These are phyloP conservation scores for Herpotrichia juniperi DNA, from an alignment of 2,329 filamentous ascomycete genomes.

Conservation along the genomic window DNA sequence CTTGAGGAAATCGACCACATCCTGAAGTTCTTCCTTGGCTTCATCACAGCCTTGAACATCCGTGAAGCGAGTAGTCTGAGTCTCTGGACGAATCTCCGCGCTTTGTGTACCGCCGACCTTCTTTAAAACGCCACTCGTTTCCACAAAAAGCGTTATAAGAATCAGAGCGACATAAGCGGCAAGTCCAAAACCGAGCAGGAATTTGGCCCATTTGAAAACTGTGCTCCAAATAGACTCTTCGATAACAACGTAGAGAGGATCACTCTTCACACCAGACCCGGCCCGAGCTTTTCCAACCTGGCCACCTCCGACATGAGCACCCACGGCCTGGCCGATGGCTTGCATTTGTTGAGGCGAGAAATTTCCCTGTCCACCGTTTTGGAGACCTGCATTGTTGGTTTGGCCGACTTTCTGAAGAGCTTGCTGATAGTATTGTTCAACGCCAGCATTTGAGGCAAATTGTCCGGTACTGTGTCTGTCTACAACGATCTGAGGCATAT, in stretches of 20 bases:
- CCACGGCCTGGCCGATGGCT: slow-evolving; percentile 81
- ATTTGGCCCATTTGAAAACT: slow-evolving; percentile 92
- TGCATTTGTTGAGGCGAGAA: slow-evolving; percentile 70
- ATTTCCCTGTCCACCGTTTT: slow-evolving; percentile 26
- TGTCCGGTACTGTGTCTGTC: slow-evolving; percentile 87
- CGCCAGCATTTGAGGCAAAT: slow-evolving; percentile 79
- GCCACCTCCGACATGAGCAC: slow-evolving; percentile 71
- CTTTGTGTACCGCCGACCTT: slow-evolving; percentile 74
- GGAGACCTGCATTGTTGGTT: slow-evolving; percentile 40
- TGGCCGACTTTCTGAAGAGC: slow-evolving; percentile 70
- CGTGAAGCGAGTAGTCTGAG: slow-evolving; percentile 87
- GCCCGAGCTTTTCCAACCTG: slow-evolving; percentile 64
- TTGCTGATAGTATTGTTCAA: slow-evolving; percentile 79
- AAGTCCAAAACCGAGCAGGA: slow-evolving; percentile 78
- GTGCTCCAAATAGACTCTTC: slow-evolving; percentile 82
- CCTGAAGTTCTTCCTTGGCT: slow-evolving; percentile 96
- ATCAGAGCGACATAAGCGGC: slow-evolving; percentile 81
- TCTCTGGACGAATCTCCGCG: slow-evolving; percentile 88
- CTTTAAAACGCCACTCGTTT: slow-evolving; percentile 78
- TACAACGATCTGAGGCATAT: slow-evolving; percentile 91
- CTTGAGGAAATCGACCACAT: slow-evolving; percentile 94
- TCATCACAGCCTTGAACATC: slow-evolving; percentile 98
- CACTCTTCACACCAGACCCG: slow-evolving; percentile 75
- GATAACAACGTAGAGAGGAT: slow-evolving; percentile 93
- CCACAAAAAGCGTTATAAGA: slow-evolving; percentile 79